A percentile compares a stretch with the other conserved stretches of the same genome.
Conservation (phyloP, 208 protist genomes). For the Trypanosoma scelopori region DNA sequence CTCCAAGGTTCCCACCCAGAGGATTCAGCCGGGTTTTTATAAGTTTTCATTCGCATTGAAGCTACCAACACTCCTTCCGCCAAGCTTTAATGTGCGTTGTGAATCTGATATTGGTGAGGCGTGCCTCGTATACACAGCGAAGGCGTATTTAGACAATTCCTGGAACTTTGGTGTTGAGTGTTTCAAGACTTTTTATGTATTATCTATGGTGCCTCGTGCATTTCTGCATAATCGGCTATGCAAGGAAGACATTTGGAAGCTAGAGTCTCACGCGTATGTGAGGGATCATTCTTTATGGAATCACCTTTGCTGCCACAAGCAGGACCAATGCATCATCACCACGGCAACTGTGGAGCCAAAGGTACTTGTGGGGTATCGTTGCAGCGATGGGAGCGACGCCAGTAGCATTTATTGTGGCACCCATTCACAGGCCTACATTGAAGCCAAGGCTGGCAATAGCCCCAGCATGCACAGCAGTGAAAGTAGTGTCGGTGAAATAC, state of each 20-base stretch:
- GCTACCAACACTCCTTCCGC: constrained; percentile 8
- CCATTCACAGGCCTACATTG: neutral
- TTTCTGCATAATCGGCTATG: neutral
- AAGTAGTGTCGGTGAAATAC: neutral
- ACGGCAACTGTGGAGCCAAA: constrained; percentile 4
- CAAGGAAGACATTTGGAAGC: neutral
- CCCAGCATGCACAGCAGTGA: neutral
- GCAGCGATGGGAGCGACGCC: neutral
- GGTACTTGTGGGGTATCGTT: neutral
- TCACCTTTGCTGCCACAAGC: neutral
- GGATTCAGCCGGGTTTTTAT: neutral
- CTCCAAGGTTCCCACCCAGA: neutral
- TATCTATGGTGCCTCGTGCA: constrained; percentile 7
- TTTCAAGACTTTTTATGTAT: constrained; percentile 4
- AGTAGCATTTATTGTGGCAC: neutral
- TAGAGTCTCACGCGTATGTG: neutral
- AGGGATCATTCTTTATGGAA: neutral
- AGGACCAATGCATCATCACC: neutral
- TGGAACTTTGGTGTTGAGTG: constrained; percentile 2
- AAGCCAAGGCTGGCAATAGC: neutral
- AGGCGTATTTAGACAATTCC: constrained; percentile 11
- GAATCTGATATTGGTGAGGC: constrained; percentile 5
- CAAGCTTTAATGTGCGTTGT: constrained; percentile 19
- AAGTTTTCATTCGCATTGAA: constrained; percentile 4
- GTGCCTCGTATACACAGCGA: constrained; percentile 9